Evolutionary conservation across 805 yeast species (phyloP), one percentile per base, ranked within the genome.

Genomic region (Candida nemodendra): DNA sequence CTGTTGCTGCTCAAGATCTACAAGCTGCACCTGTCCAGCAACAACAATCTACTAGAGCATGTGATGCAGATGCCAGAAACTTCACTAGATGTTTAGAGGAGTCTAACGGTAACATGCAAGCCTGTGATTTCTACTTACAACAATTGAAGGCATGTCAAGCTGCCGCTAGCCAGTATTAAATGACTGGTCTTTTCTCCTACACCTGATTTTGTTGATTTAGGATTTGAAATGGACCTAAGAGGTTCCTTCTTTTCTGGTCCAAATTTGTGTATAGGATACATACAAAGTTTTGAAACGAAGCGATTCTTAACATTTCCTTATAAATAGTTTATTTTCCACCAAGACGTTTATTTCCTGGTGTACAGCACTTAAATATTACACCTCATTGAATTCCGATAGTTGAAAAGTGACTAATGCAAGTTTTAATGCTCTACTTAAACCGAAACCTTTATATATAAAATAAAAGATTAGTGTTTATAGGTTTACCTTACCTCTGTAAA

Each of bases 111-210:
- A 89, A 93, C 78, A 85, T 87, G 87, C 96, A 90, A 70, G 82
- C 85, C 52, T 93, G 99, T 71, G 97, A 90, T 60, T 93, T 78
- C 78, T 93, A 93, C 70, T 75, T 93, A 69, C 97, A 93, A 71
- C 97, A 91, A 72, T 81, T 93, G 65, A 91, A 86, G 73, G 95
- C 97, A 15, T 93, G 99, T 69, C 97, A 93, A 71, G 88, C 85
- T 66, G 96, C 96, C 54, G 74, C 96, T 38, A 77, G 81, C 50
- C 86, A 77, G 54, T 90, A 85, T 65, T 90, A 79, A 52, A 29
- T 38, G 24, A 21, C 9, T n/a, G n/a, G n/a, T n/a, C n/a, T n/a
- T n/a, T n/a, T n/a, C n/a, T n/a, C n/a, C n/a, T n/a, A n/a, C n/a
- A n/a, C n/a, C n/a, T n/a, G n/a, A n/a, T n/a, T n/a, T n/a, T n/a